Percentiles rank a stretch among this genome's conserved stretches.
These are phyloP conservation scores for Kalmanozyma brasiliensis DNA, from an alignment of 1,284 basidiomycete species.

Conservation along the genomic window DNA sequence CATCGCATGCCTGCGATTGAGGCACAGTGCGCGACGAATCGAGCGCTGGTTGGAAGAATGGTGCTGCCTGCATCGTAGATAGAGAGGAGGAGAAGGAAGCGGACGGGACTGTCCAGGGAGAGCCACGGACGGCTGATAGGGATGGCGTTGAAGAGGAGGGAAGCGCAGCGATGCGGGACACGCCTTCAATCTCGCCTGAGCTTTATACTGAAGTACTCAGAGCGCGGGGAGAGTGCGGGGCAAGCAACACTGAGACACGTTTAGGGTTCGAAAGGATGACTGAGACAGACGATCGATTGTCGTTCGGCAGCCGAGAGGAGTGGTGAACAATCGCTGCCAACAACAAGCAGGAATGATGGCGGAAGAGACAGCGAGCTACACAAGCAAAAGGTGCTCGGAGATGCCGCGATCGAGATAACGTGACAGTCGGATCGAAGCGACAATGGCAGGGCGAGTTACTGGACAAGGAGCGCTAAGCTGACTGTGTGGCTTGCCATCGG, in stretches of 20 bases:
- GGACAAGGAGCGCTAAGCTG: too few species aligned
- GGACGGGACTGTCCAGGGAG: neutral
- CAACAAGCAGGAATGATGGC: neutral
- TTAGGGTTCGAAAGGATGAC: too few species aligned
- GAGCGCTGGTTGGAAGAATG: conserved; percentile 29
- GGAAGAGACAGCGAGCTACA: conserved; percentile 1
- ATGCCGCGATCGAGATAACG: conserved; percentile 4
- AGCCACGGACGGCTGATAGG: neutral
- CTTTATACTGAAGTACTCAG: too few species aligned
- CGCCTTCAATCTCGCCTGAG: too few species aligned
- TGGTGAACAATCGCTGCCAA: neutral
- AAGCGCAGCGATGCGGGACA: neutral
- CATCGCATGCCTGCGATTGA: conserved; percentile 6
- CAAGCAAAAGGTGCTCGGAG: conserved; percentile 3
- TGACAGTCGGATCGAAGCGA: too few species aligned
- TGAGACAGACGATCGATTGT: too few species aligned
- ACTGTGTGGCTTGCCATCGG: too few species aligned
- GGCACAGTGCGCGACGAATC: conserved; percentile 13
- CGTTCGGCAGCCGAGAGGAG: too few species aligned
- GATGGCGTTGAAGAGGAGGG: neutral
- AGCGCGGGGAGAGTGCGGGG: neutral
- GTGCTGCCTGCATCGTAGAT: conserved; percentile 22
- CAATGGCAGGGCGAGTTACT: too few species aligned
- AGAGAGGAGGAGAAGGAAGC: neutral
- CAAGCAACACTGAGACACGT: too few species aligned